These are phyloP conservation scores for Trifolium repens DNA, from an alignment of 306 rosid genomes.

Conservation along the genomic window DNA sequence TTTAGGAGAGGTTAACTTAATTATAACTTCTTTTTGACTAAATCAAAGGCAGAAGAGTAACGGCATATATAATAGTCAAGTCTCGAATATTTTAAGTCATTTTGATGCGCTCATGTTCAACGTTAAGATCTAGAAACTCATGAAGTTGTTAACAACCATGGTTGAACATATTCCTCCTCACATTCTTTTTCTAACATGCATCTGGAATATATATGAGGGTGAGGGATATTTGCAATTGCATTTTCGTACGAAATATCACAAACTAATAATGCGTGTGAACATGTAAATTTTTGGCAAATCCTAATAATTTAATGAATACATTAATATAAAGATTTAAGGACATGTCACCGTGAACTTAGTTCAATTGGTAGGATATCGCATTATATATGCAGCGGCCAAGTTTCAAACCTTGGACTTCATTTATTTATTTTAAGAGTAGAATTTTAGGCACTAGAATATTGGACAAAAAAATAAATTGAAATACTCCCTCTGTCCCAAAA, in stretches of 20 bases:
- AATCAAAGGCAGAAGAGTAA: conserved; percentile 5
- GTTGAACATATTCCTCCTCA: neutral
- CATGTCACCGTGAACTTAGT: too few relatives aligned
- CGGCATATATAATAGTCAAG: conserved; percentile 24
- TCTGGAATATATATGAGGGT: neutral
- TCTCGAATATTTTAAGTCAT: neutral
- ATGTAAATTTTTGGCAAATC: too few relatives aligned
- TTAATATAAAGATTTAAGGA: too few relatives aligned
- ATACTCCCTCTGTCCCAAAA: too few relatives aligned
- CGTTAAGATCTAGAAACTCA: conserved; percentile 36
- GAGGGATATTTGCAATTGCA: neutral
- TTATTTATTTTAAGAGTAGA: too few relatives aligned
- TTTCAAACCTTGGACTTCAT: too few relatives aligned
- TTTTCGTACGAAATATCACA: neutral
- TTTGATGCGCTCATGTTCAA: conserved; percentile 8
- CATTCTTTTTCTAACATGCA: conserved; percentile 14
- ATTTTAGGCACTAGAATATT: too few relatives aligned
- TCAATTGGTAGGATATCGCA: too few relatives aligned
- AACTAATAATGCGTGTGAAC: neutral
- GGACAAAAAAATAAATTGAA: too few relatives aligned
- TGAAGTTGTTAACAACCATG: conserved; percentile 12
- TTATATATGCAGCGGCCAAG: too few relatives aligned
- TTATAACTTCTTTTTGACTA: conserved; percentile 1
- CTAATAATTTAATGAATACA: too few relatives aligned
- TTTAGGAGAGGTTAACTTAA: neutral